Percentiles rank a stretch among this genome's conserved stretches.
phyloP scores from a whole-genome alignment of 2,329 filamentous ascomycete genomes.

The Talaromyces amestolkiae region DNA sequence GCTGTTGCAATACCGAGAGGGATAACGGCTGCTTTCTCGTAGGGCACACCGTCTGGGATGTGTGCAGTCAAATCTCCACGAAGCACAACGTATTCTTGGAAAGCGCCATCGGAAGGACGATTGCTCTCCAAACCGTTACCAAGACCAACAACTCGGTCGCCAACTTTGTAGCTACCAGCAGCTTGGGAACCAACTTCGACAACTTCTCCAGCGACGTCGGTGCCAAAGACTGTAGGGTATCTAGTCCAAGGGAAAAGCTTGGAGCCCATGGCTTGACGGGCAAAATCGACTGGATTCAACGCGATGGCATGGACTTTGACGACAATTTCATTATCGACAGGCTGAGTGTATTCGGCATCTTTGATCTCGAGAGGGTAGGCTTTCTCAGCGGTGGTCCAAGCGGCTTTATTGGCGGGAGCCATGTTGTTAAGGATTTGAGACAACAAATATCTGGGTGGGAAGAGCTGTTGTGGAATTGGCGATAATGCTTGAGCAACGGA shows the following conservation, averaged over 20 bases:
- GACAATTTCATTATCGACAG: constrained; percentile 22
- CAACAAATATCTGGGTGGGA: no score
- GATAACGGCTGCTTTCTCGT: constrained; percentile 28
- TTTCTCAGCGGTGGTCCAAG: constrained; percentile 21
- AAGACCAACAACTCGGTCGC: constrained; percentile 30
- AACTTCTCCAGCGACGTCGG: constrained; percentile 31
- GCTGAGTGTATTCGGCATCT: constrained; percentile 19
- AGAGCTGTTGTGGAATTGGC: no score
- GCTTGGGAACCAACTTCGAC: constrained; percentile 27
- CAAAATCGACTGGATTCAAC: constrained; percentile 33
- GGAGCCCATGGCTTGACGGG: constrained; percentile 27
- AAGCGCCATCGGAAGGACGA: constrained; percentile 23
- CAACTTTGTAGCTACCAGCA: constrained; percentile 25
- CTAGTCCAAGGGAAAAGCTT: constrained; percentile 23
- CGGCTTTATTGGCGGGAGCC: constrained; percentile 22
- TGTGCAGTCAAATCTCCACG: constrained; percentile 18
- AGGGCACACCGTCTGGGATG: constrained; percentile 27
- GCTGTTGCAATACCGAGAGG: constrained; percentile 30
- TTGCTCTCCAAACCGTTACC: constrained; percentile 20
- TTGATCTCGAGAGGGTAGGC: constrained; percentile 21
- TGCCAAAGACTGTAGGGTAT: constrained; percentile 27
- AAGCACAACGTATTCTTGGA: constrained; percentile 29
- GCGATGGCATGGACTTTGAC: constrained; percentile 26
- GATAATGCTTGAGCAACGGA: neutral
- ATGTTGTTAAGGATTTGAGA: neutral